Evolutionary conservation across 2,329 filamentous ascomycete species (phyloP).

Genomic region (Cyphellophora attinorum): DNA sequence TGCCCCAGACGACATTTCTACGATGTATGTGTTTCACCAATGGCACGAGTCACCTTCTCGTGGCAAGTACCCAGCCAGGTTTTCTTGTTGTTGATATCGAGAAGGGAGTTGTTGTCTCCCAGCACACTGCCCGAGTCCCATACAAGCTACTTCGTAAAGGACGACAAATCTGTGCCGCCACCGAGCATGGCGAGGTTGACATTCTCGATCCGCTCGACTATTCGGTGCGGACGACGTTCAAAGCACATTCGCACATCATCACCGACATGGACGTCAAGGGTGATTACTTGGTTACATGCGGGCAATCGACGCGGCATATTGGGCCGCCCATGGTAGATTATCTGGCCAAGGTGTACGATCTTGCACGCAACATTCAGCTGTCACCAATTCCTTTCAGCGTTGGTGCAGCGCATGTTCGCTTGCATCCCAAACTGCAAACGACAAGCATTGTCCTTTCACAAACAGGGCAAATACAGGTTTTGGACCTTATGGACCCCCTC

Average conservation of each 20-base stretch:
- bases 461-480: conserved; percentile 85
- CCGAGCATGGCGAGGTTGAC: conserved; percentile 70
- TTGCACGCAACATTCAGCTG: conserved; percentile 80
- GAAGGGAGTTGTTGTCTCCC: conserved; percentile 63
- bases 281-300: conserved; percentile 91
- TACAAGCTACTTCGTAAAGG: conserved; percentile 87
- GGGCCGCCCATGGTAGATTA: conserved; percentile 78
- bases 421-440: conserved; percentile 92
- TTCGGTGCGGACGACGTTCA: conserved; percentile 74
- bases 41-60: conserved; percentile 73
- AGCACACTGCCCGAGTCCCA: conserved; percentile 62
- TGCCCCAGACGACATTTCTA: conserved; percentile 70
- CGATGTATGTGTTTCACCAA: conserved; percentile 94
- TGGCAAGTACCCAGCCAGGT: conserved; percentile 73
- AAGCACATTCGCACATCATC: conserved; percentile 77
- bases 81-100: conserved; percentile 72
- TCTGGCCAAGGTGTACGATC: conserved; percentile 88
- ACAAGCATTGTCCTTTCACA: conserved; percentile 91
- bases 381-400: conserved; percentile 87
- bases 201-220: conserved; percentile 74
- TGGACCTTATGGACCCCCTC: conserved; percentile 90
- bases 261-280: conserved; percentile 97
- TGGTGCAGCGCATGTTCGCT: conserved; percentile 85
- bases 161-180: conserved; percentile 86
- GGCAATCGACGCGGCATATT: conserved; percentile 75